These are phyloP conservation scores for Metschnikowia dekortorum DNA, from an alignment of 805 yeast species.

Conservation along the genomic window DNA sequence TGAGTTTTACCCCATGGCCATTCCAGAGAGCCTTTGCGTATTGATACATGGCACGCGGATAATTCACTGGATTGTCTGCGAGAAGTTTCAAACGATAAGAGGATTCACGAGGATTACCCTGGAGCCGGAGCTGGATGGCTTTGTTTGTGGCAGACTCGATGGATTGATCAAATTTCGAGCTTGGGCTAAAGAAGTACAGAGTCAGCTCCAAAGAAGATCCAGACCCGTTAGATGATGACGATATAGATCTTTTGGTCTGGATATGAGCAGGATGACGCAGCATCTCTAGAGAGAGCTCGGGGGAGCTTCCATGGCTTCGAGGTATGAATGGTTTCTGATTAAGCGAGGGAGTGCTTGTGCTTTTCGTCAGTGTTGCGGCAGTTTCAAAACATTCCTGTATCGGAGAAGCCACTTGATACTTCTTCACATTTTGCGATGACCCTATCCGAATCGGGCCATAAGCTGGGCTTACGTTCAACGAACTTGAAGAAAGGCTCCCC, in stretches of 20 bases:
- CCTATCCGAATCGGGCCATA: background rate
- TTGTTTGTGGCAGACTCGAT: slow-evolving; percentile 35
- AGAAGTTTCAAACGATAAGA: slow-evolving; percentile 64
- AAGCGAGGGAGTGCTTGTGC: background rate
- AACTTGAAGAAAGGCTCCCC: background rate
- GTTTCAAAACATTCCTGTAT: slow-evolving; percentile 1
- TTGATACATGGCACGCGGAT: slow-evolving; percentile 56
- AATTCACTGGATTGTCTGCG: slow-evolving; percentile 54
- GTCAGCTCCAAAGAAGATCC: slow-evolving; percentile 4
- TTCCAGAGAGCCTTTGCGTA: slow-evolving; percentile 63
- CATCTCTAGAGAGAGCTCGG: slow-evolving; percentile 4
- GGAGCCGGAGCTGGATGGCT: slow-evolving; percentile 48
- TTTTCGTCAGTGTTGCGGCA: slow-evolving; percentile 2
- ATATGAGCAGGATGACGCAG: slow-evolving; percentile 7
- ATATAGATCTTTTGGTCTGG: slow-evolving; percentile 1
- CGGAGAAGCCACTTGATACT: slow-evolving; percentile 5
- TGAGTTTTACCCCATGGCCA: slow-evolving; percentile 65
- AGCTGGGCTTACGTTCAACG: background rate
- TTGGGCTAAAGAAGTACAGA: slow-evolving; percentile 5
- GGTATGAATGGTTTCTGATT: background rate
- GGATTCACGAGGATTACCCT: slow-evolving; percentile 63
- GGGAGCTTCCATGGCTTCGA: background rate
- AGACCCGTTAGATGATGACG: slow-evolving; percentile 10
- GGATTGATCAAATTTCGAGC: slow-evolving; percentile 16
- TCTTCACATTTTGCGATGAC: background rate